Evolutionary conservation across 2,329 filamentous ascomycete genomes (phyloP).

Genomic region (Arthrobotrys sinensis): DNA sequence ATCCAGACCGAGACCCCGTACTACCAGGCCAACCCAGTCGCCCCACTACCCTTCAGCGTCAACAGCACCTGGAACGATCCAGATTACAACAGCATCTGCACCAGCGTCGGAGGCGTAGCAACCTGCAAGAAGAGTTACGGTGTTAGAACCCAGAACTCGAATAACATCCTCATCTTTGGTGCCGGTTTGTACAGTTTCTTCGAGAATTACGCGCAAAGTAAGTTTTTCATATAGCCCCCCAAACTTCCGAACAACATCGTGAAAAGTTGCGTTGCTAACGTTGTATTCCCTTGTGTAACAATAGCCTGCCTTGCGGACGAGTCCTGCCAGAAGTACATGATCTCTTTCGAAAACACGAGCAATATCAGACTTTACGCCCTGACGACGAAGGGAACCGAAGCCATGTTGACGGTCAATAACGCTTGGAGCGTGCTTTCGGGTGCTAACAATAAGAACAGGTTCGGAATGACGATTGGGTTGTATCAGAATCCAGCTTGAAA

Average conservation of each 20-base stretch:
- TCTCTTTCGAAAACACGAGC: slow-evolving; percentile 34
- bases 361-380: slow-evolving; percentile 51
- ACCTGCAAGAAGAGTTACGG: slow-evolving; percentile 65
- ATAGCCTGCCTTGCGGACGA: slow-evolving; percentile 54
- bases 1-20: slow-evolving; percentile 91
- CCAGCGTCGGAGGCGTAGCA: neutral
- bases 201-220: slow-evolving; percentile 62
- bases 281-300: neutral
- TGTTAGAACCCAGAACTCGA: slow-evolving; percentile 62
- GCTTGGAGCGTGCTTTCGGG: slow-evolving; percentile 30
- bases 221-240: neutral
- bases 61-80: slow-evolving; percentile 62
- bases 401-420: slow-evolving; percentile 35
- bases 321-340: slow-evolving; percentile 55
- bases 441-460: slow-evolving; percentile 34
- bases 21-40: slow-evolving; percentile 70
- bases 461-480: slow-evolving; percentile 29
- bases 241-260: neutral
- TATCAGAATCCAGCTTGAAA: slow-evolving; percentile 23
- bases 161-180: slow-evolving; percentile 66
- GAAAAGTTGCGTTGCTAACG: slow-evolving; percentile 35
- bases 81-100: slow-evolving; percentile 36
- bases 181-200: slow-evolving; percentile 67
- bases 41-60: slow-evolving; percentile 68
- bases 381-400: slow-evolving; percentile 41